Conservation (phyloP, 2,329 filamentous ascomycete genomes). For the Exophiala xenobiotica region DNA sequence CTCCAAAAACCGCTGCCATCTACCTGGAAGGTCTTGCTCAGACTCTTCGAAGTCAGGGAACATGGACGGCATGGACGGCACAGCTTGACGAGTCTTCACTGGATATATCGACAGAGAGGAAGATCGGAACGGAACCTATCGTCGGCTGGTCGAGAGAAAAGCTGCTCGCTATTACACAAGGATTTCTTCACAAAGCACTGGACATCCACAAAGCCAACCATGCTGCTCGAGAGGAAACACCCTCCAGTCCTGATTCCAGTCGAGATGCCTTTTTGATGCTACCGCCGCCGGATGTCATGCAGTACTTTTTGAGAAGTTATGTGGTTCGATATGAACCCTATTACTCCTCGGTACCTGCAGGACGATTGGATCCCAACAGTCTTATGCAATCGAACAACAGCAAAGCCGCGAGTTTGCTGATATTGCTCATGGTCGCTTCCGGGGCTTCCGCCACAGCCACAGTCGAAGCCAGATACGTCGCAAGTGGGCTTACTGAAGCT, state of each 20-base stretch:
- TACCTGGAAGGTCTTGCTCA: slow-evolving; percentile 54
- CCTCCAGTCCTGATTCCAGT: slow-evolving; percentile 51
- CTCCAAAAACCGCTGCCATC: slow-evolving; percentile 51
- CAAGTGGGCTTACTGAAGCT: slow-evolving; percentile 66
- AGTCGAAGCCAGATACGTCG: slow-evolving; percentile 63
- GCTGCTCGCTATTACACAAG: slow-evolving; percentile 69
- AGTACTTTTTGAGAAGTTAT: slow-evolving; percentile 66
- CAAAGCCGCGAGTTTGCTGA: slow-evolving; percentile 63
- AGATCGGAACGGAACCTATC: slow-evolving; percentile 49
- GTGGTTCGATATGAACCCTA: slow-evolving; percentile 66
- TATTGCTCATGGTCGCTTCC: slow-evolving; percentile 71
- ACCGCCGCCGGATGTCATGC: slow-evolving; percentile 64
- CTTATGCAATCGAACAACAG: slow-evolving; percentile 63
- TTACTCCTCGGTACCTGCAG: slow-evolving; percentile 61
- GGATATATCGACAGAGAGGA: slow-evolving; percentile 48
- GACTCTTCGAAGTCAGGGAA: slow-evolving; percentile 52
- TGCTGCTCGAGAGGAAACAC: slow-evolving; percentile 31
- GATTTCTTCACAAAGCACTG: slow-evolving; percentile 68
- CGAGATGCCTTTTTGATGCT: slow-evolving; percentile 58
- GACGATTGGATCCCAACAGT: slow-evolving; percentile 64
- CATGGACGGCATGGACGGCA: slow-evolving; percentile 53
- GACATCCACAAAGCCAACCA: slow-evolving; percentile 58
- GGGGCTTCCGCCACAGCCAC: slow-evolving; percentile 66
- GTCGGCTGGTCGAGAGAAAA: slow-evolving; percentile 63
- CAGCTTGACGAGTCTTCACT: slow-evolving; percentile 44